phyloP scores from a whole-genome alignment of 2,329 filamentous ascomycete species.

The Metarhizium anisopliae region DNA sequence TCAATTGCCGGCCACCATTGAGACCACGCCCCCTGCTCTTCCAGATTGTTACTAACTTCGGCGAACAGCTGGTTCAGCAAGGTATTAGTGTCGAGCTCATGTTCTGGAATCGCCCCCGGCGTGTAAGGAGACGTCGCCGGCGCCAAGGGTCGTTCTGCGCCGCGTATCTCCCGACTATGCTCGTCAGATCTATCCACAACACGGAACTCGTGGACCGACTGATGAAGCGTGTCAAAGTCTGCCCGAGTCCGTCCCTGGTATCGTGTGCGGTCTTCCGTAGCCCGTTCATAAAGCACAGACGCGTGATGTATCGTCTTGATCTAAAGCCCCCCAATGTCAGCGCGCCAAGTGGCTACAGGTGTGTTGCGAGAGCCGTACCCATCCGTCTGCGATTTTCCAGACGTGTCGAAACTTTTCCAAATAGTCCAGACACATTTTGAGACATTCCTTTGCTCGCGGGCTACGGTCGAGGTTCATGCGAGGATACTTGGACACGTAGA shows the following conservation, averaged over 20 bases:
- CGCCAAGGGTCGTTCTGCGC: conserved; percentile 11
- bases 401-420: conserved; percentile 17
- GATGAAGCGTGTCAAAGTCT: conserved; percentile 21
- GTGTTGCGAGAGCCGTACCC: conserved; percentile 10
- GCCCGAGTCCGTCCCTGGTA: conserved; percentile 17
- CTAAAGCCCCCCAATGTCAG: conserved; percentile 2
- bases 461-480: conserved; percentile 30
- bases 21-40: conserved; percentile 18
- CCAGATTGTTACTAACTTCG: conserved; percentile 17
- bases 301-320: conserved; percentile 18
- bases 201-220: conserved; percentile 22
- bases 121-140: background rate
- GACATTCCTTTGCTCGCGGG: conserved; percentile 10
- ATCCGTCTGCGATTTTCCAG: conserved; percentile 21
- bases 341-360: background rate
- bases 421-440: conserved; percentile 17
- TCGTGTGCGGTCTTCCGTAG: conserved; percentile 11
- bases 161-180: conserved; percentile 20
- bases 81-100: conserved; percentile 11
- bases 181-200: conserved; percentile 21
- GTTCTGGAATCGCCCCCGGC: background rate
- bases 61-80: conserved; percentile 15
- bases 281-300: conserved; percentile 17
- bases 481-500: conserved; percentile 30
- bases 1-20: conserved; percentile 18